phyloP scores from a whole-genome alignment of 768 basidiomycete genomes.

The Lactarius sanguifluus region DNA sequence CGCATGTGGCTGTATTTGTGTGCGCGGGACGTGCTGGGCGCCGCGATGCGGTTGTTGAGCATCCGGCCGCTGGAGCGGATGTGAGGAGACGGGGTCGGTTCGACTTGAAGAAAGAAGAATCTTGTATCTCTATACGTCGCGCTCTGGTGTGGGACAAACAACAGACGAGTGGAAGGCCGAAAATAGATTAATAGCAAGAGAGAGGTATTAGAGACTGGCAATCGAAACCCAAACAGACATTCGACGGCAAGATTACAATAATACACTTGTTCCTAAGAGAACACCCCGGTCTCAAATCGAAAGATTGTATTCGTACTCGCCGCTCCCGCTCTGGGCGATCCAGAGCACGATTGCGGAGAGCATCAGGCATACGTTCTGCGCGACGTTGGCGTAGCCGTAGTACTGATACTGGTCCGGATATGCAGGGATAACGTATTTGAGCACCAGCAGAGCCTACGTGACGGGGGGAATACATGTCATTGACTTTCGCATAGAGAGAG shows the following conservation, averaged over 20 bases:
- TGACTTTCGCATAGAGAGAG: background rate
- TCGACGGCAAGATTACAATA: conserved; percentile 4
- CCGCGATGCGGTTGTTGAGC: conserved; percentile 84
- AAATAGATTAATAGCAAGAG: background rate
- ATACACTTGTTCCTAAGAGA: conserved; percentile 3
- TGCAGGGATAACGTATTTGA: conserved; percentile 81
- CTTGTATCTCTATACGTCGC: background rate
- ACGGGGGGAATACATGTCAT: background rate
- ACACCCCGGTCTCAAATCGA: conserved; percentile 33
- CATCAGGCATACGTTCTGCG: conserved; percentile 86
- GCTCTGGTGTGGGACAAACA: background rate
- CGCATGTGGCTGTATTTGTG: conserved; percentile 86
- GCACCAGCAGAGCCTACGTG: conserved; percentile 74
- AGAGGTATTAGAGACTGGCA: conserved; percentile 7
- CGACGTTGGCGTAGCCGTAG: conserved; percentile 95
- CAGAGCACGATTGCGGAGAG: conserved; percentile 85
- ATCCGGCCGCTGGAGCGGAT: conserved; percentile 90
- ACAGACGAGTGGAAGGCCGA: background rate
- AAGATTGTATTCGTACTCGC: conserved; percentile 93
- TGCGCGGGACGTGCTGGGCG: conserved; percentile 86
- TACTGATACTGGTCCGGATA: conserved; percentile 78
- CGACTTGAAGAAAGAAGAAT: too few relatives aligned
- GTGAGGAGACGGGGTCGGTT: conserved; percentile 45
- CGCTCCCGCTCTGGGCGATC: conserved; percentile 82
- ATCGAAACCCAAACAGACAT: conserved; percentile 8